Conservation (phyloP, 352 stramenopile genomes). For the Pythium sukuiense region DNA sequence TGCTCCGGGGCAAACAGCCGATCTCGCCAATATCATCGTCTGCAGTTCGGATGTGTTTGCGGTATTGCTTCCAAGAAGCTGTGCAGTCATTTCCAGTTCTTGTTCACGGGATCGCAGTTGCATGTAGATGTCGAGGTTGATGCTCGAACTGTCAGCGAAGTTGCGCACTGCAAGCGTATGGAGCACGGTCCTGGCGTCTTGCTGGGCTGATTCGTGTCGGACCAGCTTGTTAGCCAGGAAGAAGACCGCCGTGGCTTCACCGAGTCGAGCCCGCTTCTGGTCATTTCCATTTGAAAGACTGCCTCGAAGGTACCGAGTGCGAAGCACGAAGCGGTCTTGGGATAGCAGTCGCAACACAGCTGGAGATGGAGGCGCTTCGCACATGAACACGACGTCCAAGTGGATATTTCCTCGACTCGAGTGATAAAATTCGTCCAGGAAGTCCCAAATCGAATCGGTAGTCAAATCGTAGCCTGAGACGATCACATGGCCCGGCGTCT, state of each 20-base stretch:
- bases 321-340: constrained; percentile 47
- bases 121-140: constrained; percentile 55
- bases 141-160: constrained; percentile 48
- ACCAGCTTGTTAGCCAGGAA: constrained; percentile 51
- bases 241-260: constrained; percentile 55
- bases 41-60: constrained; percentile 46
- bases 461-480: constrained; percentile 53
- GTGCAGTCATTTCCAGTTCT: constrained; percentile 48
- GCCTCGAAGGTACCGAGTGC: constrained; percentile 52
- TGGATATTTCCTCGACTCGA: constrained; percentile 52
- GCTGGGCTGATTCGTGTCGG: constrained; percentile 29
- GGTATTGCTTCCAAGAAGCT: constrained; percentile 46
- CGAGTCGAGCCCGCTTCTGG: constrained; percentile 47
- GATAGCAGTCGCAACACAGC: constrained; percentile 40
- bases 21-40: constrained; percentile 57
- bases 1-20: constrained; percentile 51
- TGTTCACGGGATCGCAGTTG: constrained; percentile 49
- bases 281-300: constrained; percentile 48
- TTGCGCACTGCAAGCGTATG: constrained; percentile 63
- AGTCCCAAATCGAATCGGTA: constrained; percentile 46
- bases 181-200: constrained; percentile 56
- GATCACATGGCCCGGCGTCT: constrained; percentile 59
- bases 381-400: constrained; percentile 68
- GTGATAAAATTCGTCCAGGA: constrained; percentile 78
- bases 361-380: constrained; percentile 39